Percentiles rank a stretch among this genome's conserved stretches.
phyloP scores from a whole-genome alignment of 2,329 filamentous ascomycete species.

The Neofusicoccum laricinum region DNA sequence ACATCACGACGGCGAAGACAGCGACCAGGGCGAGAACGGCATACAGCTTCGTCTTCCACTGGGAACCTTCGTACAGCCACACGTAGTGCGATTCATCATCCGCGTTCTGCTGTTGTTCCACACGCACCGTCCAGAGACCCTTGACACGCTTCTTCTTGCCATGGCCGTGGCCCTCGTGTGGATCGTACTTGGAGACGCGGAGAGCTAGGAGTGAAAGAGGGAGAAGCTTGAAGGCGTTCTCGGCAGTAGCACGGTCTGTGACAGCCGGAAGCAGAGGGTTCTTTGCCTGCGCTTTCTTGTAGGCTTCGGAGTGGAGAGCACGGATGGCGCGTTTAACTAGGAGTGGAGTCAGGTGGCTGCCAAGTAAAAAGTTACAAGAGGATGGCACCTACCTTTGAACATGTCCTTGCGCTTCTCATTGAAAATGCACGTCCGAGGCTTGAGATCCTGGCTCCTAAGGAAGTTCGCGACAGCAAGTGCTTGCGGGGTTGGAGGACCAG shows the following conservation, averaged over 20 bases:
- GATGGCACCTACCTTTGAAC: constrained; percentile 70
- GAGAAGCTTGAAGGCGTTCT: constrained; percentile 92
- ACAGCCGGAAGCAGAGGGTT: constrained; percentile 86
- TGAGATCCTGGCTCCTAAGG: constrained; percentile 77
- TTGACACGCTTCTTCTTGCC: constrained; percentile 85
- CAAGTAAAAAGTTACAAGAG: neutral
- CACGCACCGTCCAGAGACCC: constrained; percentile 91
- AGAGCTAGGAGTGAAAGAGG: constrained; percentile 92
- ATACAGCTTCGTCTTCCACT: constrained; percentile 91
- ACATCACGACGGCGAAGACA: constrained; percentile 88
- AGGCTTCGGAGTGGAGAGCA: constrained; percentile 82
- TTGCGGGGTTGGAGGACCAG: constrained; percentile 81
- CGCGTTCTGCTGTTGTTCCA: constrained; percentile 93
- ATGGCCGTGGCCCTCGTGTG: constrained; percentile 59
- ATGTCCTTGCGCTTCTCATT: constrained; percentile 97
- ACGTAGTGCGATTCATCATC: constrained; percentile 88
- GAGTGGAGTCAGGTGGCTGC: neutral
- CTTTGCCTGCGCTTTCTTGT: constrained; percentile 84
- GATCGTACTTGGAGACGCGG: constrained; percentile 79
- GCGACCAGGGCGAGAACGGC: constrained; percentile 75
- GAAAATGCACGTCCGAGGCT: constrained; percentile 85
- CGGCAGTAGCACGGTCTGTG: constrained; percentile 80
- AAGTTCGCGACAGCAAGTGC: constrained; percentile 88
- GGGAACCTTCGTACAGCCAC: constrained; percentile 92
- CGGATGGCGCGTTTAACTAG: constrained; percentile 93